Evolutionary conservation across 345 rosid genomes (phyloP).

Genomic region (Triadica sebifera): DNA sequence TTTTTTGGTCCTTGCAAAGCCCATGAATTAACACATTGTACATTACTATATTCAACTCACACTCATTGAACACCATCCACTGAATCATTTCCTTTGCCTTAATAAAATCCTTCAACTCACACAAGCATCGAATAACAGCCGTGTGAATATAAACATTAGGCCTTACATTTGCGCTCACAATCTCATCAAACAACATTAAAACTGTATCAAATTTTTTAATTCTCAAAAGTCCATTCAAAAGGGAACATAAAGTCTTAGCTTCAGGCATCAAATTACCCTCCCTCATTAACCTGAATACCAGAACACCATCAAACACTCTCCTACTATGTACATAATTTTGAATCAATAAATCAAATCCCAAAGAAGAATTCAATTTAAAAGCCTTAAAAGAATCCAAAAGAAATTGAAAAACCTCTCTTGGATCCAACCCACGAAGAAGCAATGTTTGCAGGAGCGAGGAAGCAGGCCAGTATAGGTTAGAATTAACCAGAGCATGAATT

Average conservation of each 20-base stretch:
- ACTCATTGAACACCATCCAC: conserved; percentile 53
- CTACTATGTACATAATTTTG: conserved; percentile 61
- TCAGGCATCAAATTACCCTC: conserved; percentile 54
- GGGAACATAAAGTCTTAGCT: conserved; percentile 63
- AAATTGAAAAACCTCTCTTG: conserved; percentile 52
- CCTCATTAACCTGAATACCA: conserved; percentile 43
- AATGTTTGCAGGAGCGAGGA: conserved; percentile 79
- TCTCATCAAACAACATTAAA: conserved; percentile 59
- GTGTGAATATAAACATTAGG: conserved; percentile 61
- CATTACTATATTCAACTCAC: conserved; percentile 51
- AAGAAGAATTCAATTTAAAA: conserved; percentile 49
- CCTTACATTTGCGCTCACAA: conserved; percentile 39
- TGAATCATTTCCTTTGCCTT: conserved; percentile 60
- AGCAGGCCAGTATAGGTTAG: conserved; percentile 76
- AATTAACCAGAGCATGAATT: conserved; percentile 60
- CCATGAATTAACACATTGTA: conserved; percentile 82
- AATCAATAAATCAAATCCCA: conserved; percentile 82
- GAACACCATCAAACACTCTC: conserved; percentile 52
- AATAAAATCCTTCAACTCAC: conserved; percentile 62
- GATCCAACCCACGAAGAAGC: conserved; percentile 54
- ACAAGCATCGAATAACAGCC: conserved; percentile 63
- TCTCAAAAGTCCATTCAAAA: conserved; percentile 61
- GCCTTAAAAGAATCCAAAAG: conserved; percentile 45
- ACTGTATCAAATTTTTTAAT: conserved; percentile 52
- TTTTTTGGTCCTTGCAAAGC: conserved; percentile 67